phyloP scores from a whole-genome alignment of 1,284 basidiomycete genomes.

The Chiua sp. region DNA sequence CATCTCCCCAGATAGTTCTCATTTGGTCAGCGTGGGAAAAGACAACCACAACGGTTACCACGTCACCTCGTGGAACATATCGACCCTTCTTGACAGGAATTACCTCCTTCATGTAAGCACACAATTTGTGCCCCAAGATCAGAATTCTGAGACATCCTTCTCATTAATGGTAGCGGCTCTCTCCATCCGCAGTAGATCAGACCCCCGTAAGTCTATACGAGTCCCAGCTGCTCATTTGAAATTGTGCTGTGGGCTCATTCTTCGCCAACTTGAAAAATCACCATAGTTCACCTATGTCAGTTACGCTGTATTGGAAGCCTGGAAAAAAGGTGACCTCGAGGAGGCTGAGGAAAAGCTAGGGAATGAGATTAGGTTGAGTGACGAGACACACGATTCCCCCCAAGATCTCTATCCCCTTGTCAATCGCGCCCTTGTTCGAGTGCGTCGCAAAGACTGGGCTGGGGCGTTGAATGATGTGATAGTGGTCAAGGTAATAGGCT shows the following conservation, averaged over 20 bases:
- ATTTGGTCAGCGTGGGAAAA: conserved; percentile 3
- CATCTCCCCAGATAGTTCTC: conserved; percentile 3
- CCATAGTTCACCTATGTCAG: conserved; percentile 15
- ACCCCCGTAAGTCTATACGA: conserved; percentile 6
- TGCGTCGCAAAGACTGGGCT: background rate
- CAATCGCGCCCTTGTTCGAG: conserved; percentile 16
- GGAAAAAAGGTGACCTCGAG: conserved; percentile 8
- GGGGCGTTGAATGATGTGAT: conserved; percentile 3
- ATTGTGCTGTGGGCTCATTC: background rate
- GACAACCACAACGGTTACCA: background rate
- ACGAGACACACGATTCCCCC: background rate
- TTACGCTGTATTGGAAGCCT: conserved; percentile 1
- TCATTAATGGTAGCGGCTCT: conserved; percentile 6
- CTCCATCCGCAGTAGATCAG: background rate
- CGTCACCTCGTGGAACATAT: background rate
- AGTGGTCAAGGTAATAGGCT: background rate
- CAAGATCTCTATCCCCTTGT: conserved; percentile 2
- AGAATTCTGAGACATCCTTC: background rate
- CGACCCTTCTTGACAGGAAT: background rate
- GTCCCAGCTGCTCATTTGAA: background rate
- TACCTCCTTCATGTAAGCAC: conserved; percentile 8
- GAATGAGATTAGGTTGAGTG: background rate
- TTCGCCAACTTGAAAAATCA: background rate
- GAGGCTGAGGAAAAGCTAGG: conserved; percentile 9
- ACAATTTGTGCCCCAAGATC: background rate